A percentile compares a stretch with the other conserved stretches of the same genome.
These are phyloP conservation scores for Cercospora sp. DNA, from an alignment of 2,329 filamentous ascomycete species.

Conservation along the genomic window DNA sequence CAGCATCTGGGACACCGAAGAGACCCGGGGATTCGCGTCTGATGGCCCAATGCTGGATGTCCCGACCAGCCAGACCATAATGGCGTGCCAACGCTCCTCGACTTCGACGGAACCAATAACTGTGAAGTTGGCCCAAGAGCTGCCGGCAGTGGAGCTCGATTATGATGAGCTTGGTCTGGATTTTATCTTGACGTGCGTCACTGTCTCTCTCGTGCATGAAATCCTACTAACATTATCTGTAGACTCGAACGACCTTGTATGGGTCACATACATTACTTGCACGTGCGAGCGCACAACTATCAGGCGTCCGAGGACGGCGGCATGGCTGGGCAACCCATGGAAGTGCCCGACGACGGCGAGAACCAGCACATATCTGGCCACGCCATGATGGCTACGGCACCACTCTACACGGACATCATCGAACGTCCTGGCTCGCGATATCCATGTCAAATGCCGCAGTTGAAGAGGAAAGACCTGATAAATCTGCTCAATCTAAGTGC, in stretches of 20 bases:
- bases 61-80: neutral
- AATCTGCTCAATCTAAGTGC: conserved; percentile 25
- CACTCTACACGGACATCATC: conserved; percentile 24
- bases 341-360: conserved; percentile 28
- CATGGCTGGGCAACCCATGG: conserved; percentile 17
- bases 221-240: neutral
- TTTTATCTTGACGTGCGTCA: conserved; percentile 28
- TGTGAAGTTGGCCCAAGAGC: conserved; percentile 9
- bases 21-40: conserved; percentile 25
- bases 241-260: conserved; percentile 31
- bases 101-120: neutral
- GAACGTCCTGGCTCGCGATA: conserved; percentile 19
- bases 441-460: conserved; percentile 20
- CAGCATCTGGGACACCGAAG: conserved; percentile 24
- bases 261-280: conserved; percentile 29
- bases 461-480: conserved; percentile 26
- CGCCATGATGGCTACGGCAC: conserved; percentile 28
- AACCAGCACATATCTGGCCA: conserved; percentile 32
- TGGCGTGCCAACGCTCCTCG: neutral
- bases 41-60: conserved; percentile 12
- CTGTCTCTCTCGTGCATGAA: neutral
- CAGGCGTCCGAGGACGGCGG: conserved; percentile 19
- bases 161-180: conserved; percentile 30
- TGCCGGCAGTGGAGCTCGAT: conserved; percentile 21
- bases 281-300: conserved; percentile 29